Conservation (phyloP, 371 early-diverging fungal genomes). For the Rhizomucor miehei region DNA sequence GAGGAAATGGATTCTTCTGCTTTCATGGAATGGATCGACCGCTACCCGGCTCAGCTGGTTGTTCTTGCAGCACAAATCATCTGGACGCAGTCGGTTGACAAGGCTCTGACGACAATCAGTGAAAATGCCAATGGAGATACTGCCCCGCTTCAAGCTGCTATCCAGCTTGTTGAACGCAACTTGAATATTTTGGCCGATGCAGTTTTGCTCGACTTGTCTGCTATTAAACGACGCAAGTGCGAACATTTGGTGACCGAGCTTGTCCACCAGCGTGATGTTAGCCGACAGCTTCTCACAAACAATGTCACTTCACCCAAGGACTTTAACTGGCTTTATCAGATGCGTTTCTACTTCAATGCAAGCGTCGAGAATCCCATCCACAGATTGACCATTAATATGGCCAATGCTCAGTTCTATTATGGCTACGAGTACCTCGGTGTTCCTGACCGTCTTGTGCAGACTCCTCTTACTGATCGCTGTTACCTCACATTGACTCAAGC, state of each 20-base stretch:
- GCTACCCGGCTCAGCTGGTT: slow-evolving; percentile 91
- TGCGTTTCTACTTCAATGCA: slow-evolving; percentile 91
- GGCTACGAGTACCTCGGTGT: slow-evolving; percentile 98
- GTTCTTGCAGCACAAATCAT: slow-evolving; percentile 87
- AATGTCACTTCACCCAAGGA: slow-evolving; percentile 67
- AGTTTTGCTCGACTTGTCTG: slow-evolving; percentile 82
- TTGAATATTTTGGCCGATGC: slow-evolving; percentile 89
- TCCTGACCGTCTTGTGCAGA: slow-evolving; percentile 95
- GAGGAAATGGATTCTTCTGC: slow-evolving; percentile 54
- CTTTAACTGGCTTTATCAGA: slow-evolving; percentile 94
- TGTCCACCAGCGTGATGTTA: slow-evolving; percentile 96
- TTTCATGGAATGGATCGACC: slow-evolving; percentile 87
- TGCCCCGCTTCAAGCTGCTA: slow-evolving; percentile 53
- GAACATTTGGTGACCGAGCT: slow-evolving; percentile 98
- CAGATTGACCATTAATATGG: slow-evolving; percentile 84
- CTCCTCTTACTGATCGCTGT: slow-evolving; percentile 97
- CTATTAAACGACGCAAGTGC: slow-evolving; percentile 89
- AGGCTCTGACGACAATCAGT: slow-evolving; percentile 52
- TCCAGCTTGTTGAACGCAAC: slow-evolving; percentile 67
- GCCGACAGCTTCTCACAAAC: slow-evolving; percentile 65
- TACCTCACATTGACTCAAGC: slow-evolving; percentile 98
- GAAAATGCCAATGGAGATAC: slow-evolving; percentile 32
- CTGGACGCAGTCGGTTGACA: slow-evolving; percentile 92
- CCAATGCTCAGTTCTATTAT: slow-evolving; percentile 91
- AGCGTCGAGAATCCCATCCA: slow-evolving; percentile 65